phyloP scores from a whole-genome alignment of 169 alveolate species.

The Neospora caninum region DNA sequence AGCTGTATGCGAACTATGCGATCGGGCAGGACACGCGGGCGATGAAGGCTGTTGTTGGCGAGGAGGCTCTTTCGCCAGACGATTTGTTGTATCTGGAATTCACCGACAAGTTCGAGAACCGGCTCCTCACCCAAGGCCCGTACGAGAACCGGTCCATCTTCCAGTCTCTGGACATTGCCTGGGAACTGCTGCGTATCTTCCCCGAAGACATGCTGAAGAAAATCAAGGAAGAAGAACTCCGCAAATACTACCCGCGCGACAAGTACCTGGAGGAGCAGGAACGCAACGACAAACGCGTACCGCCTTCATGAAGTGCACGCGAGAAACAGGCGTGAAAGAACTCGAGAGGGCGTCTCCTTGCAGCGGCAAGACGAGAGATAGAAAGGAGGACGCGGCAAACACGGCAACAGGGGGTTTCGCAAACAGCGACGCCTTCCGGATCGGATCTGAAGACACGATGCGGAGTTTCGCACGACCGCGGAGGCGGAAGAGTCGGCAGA shows the following conservation, averaged over 20 bases:
- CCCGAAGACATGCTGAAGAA: slow-evolving; percentile 99
- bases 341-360: too few species aligned
- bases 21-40: slow-evolving; percentile 99
- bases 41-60: slow-evolving; percentile 99
- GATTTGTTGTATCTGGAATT: slow-evolving; percentile 97
- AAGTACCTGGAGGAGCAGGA: slow-evolving; percentile 61
- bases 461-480: too few species aligned
- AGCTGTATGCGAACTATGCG: slow-evolving; percentile 99
- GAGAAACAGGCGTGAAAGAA: too few species aligned
- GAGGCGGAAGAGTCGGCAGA: too few species aligned
- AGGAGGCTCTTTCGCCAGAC: slow-evolving; percentile 98
- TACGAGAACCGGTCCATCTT: slow-evolving; percentile 97
- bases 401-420: too few species aligned
- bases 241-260: slow-evolving; percentile 67
- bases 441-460: too few species aligned
- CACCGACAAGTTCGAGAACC: slow-evolving; percentile 97
- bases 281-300: slow-evolving; percentile 2
- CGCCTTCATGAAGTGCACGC: background rate
- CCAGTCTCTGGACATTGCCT: slow-evolving; percentile 97
- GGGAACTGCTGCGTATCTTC: slow-evolving; percentile 98
- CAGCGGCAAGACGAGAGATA: background rate
- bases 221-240: slow-evolving; percentile 81
- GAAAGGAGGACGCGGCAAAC: too few species aligned
- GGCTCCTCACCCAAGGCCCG: slow-evolving; percentile 95
- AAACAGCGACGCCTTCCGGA: too few species aligned